Conservation (phyloP, 345 rosid genomes). For the Dipteronia dyeriana region DNA sequence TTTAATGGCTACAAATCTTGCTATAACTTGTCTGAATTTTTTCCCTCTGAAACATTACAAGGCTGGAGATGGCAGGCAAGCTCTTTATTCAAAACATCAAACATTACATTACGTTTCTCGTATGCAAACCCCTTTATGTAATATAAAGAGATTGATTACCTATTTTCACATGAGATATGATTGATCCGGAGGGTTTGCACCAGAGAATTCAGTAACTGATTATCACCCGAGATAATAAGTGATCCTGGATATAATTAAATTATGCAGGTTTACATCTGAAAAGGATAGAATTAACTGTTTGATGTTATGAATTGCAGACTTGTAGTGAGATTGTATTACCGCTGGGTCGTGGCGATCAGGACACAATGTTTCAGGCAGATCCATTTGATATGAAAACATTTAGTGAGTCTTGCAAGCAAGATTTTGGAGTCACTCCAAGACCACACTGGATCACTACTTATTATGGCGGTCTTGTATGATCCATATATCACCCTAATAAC, state of each 20-base stretch:
- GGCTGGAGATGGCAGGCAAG: conserved; percentile 34
- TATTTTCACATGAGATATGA: no score
- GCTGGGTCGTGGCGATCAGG: conserved; percentile 6
- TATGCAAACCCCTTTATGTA: no score
- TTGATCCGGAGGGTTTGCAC: no score
- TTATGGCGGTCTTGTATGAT: conserved; percentile 22
- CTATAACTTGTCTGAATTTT: neutral
- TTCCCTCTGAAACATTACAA: conserved; percentile 8
- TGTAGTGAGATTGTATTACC: conserved; percentile 29
- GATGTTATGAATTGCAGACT: neutral
- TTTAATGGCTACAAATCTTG: neutral
- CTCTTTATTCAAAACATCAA: neutral
- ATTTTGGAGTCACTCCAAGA: conserved; percentile 19
- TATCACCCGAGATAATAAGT: no score
- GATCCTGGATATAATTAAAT: no score
- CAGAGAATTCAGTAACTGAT: no score
- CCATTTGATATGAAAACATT: conserved; percentile 19
- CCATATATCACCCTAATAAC: neutral
- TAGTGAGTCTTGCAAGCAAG: neutral
- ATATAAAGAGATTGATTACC: no score
- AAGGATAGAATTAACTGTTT: neutral
- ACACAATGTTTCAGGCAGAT: conserved; percentile 14
- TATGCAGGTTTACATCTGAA: no score
- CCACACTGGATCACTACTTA: conserved; percentile 25
- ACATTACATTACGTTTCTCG: no score